phyloP scores from a whole-genome alignment of 2,329 filamentous ascomycete species.

The Venturia carpophila region DNA sequence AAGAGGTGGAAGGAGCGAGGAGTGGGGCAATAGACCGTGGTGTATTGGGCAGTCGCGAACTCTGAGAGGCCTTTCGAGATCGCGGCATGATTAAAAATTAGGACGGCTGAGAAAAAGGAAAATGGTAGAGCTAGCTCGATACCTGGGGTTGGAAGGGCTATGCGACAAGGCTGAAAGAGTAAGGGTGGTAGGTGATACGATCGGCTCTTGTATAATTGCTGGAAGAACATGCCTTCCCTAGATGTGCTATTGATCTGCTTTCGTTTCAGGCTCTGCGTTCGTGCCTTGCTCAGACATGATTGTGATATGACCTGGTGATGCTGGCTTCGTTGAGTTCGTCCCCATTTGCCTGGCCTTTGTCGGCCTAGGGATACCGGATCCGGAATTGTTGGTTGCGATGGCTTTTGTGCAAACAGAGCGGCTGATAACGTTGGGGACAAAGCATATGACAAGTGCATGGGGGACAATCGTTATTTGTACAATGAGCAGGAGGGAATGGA shows the following conservation, averaged over 20 bases:
- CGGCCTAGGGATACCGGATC: neutral
- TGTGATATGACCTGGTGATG: neutral
- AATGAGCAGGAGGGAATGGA: too few relatives aligned
- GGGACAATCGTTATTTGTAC: neutral
- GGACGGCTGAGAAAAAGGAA: neutral
- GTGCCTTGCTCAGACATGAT: neutral
- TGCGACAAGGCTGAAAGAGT: neutral
- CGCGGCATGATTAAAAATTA: conserved; percentile 11
- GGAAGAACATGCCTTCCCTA: neutral
- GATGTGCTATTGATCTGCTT: neutral
- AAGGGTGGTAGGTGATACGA: neutral
- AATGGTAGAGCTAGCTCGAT: conserved; percentile 9
- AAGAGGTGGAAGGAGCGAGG: neutral
- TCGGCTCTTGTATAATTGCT: neutral
- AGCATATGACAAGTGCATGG: neutral
- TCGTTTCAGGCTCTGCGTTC: neutral
- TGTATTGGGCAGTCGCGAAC: neutral
- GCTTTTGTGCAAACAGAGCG: neutral
- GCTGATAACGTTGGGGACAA: neutral
- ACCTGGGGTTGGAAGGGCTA: neutral
- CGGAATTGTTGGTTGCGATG: neutral
- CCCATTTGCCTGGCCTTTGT: neutral
- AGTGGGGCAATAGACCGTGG: neutral
- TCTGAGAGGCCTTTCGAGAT: neutral
- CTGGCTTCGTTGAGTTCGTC: neutral